These are phyloP conservation scores for Candida albicans DNA, from an alignment of 1,139 yeast species.

Conservation along the genomic window DNA sequence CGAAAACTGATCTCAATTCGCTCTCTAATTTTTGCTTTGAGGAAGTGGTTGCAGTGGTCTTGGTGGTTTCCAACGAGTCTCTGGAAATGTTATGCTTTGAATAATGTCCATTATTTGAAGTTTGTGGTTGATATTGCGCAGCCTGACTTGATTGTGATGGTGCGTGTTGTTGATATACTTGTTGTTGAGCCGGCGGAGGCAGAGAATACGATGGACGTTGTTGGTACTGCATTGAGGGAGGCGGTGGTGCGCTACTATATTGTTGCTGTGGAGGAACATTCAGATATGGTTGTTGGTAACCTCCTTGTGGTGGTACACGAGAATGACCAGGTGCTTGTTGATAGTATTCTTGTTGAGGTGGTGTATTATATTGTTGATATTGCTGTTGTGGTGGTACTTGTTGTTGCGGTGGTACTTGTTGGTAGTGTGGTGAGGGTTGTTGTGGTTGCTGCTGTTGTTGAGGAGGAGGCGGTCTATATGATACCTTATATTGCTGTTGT, in stretches of 20 bases:
- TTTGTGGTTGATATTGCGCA: conserved; percentile 13
- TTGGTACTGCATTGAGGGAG: conserved; percentile 17
- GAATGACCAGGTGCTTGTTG: conserved; percentile 16
- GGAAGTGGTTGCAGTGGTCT: conserved; percentile 2
- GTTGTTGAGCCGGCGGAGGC: conserved; percentile 16
- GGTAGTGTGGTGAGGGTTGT: conserved; percentile 9
- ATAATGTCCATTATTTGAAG: conserved; percentile 3
- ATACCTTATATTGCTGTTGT: conserved; percentile 12
- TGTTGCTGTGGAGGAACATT: conserved; percentile 12
- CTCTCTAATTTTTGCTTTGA: conserved; percentile 33
- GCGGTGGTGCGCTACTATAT: conserved; percentile 14
- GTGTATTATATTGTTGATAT: conserved; percentile 17
- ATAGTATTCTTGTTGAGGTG: conserved; percentile 15
- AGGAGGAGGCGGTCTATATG: conserved; percentile 11
- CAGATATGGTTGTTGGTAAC: background rate
- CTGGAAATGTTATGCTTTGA: conserved; percentile 2
- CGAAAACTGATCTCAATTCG: conserved; percentile 55
- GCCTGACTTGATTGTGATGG: conserved; percentile 7
- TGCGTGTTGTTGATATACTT: conserved; percentile 14
- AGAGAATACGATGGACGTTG: conserved; percentile 16
- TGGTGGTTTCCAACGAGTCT: conserved; percentile 2
- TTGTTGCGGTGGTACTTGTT: no score
- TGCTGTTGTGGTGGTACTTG: conserved; percentile 9
- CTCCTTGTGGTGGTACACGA: conserved; percentile 15
- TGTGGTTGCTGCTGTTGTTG: conserved; percentile 24